Evolutionary conservation across 139 green algal species (phyloP).

Genomic region (Chlorella vulgaris): DNA sequence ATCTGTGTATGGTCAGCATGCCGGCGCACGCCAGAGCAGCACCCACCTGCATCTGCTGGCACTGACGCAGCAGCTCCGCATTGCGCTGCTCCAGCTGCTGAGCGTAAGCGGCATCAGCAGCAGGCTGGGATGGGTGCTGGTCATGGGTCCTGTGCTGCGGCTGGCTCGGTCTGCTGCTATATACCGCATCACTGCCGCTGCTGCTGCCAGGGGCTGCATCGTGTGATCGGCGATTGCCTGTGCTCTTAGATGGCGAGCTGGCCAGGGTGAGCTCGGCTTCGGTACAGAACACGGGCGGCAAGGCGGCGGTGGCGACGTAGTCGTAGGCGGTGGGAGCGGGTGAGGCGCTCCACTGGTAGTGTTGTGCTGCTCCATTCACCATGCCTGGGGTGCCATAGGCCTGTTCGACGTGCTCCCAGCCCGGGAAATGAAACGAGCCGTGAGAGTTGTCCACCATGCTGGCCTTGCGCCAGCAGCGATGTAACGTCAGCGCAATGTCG

Average conservation of each 20-base stretch:
- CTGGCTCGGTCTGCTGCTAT: background rate
- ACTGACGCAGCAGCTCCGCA: background rate
- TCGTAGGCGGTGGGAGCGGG: too few relatives aligned
- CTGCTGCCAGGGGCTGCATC: background rate
- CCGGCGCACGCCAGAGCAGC: background rate
- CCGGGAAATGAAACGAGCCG: too few relatives aligned
- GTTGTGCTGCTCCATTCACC: too few relatives aligned
- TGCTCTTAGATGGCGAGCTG: background rate
- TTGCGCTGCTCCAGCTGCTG: slow-evolving; percentile 17
- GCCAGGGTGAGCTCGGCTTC: background rate
- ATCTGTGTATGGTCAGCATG: background rate
- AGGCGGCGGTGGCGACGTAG: background rate
- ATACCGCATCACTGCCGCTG: background rate
- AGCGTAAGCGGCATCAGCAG: background rate
- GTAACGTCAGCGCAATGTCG: too few relatives aligned
- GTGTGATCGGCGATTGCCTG: background rate
- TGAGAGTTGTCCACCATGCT: too few relatives aligned
- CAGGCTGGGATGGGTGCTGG: background rate
- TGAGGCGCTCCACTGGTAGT: too few relatives aligned
- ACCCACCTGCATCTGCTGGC: slow-evolving; percentile 4
- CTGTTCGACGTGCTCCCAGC: too few relatives aligned
- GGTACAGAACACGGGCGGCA: background rate
- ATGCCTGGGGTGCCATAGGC: too few relatives aligned
- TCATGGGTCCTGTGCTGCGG: background rate
- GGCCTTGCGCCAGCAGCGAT: too few relatives aligned